Evolutionary conservation across 805 yeast genomes (phyloP).

Genomic region (Ogataea saltuana): DNA sequence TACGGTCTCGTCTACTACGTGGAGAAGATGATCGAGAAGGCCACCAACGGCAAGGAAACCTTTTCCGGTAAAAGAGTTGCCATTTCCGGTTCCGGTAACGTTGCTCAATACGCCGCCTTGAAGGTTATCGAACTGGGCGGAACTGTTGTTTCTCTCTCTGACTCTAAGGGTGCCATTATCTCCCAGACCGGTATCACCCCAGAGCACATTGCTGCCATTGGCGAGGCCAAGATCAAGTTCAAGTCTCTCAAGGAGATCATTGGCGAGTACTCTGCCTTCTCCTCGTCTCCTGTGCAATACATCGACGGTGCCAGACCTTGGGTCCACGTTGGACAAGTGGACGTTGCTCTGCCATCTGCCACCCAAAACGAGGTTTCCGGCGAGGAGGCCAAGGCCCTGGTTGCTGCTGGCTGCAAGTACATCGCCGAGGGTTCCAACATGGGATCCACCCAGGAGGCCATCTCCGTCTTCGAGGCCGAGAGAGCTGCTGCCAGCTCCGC

Average conservation of each 20-base stretch:
- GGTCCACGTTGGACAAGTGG: slow-evolving; percentile 87
- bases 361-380: slow-evolving; percentile 98
- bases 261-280: slow-evolving; percentile 57
- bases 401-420: slow-evolving; percentile 87
- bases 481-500: slow-evolving; percentile 48
- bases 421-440: slow-evolving; percentile 99
- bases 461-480: slow-evolving; percentile 87
- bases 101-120: slow-evolving; percentile 98
- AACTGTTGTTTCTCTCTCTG: slow-evolving; percentile 89
- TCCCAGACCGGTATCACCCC: slow-evolving; percentile 79
- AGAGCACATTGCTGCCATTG: slow-evolving; percentile 75
- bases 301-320: slow-evolving; percentile 95
- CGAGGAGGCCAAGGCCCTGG: slow-evolving; percentile 92
- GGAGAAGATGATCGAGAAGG: slow-evolving; percentile 95
- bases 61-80: slow-evolving; percentile 94
- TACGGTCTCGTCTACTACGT: slow-evolving; percentile 96
- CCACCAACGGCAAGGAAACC: slow-evolving; percentile 84
- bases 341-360: slow-evolving; percentile 96
- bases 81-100: slow-evolving; percentile 98
- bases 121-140: slow-evolving; percentile 97
- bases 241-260: slow-evolving; percentile 70
- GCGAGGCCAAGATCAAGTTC: slow-evolving; percentile 78
- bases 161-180: slow-evolving; percentile 88
- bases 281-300: slow-evolving; percentile 67
- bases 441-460: slow-evolving; percentile 99